Base-by-base conservation (phyloP, 768 basidiomycete genomes). In the Tylopilus sp. region DNA sequence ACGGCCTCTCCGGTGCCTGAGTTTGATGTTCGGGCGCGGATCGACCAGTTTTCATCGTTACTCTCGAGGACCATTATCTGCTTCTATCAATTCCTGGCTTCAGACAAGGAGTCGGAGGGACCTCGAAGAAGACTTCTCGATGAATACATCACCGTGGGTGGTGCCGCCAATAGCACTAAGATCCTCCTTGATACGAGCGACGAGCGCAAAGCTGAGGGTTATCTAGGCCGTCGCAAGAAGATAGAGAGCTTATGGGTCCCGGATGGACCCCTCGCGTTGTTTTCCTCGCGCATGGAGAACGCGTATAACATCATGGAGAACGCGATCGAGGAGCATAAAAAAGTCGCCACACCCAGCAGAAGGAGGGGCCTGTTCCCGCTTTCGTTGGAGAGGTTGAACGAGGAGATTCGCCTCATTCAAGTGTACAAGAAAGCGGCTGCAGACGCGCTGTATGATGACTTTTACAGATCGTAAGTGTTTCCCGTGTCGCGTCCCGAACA, bases 121-220 rank as follows among this genome's bases (percentile, higher is more conserved):
- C 58, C 54, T 31, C 61, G 66, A 30, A 55, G 61, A 46, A 47
- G 44, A 14, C 41, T 67, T 11, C 58, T 67, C 21, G 65, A 66
- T 19, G 65, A 67, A 36, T 60, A 68, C 54, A 63, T 66, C 52
- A 60, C 63, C 22, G 58, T 66, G 28, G 65, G 66, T 25, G 66
- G 65, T 16, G 50, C 61, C 11, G 60, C 63, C 11, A 68, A 57
- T 31, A 63, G 61, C 17, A 63, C 55, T 34, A 65, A 60, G 49
- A 53, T 63, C 21, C 60, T 63, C 38, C 60, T 66, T 22, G 63
- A 66, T 16, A 56, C 53, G 26, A 64, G 55, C 13, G 57, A 62
- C 34, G 60, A 65, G 41, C 62, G 52, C 17, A 62, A 62, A 38
- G 45, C 54, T 1, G 62, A 58, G n/a, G 63, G 64, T 13, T 58